Evolutionary conservation across 306 rosid species (phyloP).

Genomic region (Lotus japonicus): DNA sequence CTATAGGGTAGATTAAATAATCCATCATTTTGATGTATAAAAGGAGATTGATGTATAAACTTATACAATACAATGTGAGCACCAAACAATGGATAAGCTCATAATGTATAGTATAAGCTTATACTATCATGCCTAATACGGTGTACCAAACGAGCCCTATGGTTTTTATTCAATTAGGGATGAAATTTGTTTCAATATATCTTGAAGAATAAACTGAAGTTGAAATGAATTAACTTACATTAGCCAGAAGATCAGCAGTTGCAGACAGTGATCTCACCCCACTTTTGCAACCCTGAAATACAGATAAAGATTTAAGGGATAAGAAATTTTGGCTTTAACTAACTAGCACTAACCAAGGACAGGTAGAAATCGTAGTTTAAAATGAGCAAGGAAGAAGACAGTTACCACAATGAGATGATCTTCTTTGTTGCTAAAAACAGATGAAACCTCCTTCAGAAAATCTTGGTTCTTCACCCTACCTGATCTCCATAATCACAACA

Average conservation of each 20-base stretch:
- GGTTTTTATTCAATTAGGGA: background rate
- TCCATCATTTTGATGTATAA: no score
- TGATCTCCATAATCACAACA: constrained; percentile 16
- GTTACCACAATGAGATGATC: constrained; percentile 70
- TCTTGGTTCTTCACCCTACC: constrained; percentile 66
- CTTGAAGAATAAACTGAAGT: background rate
- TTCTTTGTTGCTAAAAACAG: constrained; percentile 53
- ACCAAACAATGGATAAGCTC: no score
- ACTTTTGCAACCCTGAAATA: constrained; percentile 66
- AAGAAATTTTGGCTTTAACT: background rate
- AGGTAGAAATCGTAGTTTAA: background rate
- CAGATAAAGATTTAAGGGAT: background rate
- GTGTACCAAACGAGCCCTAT: no score
- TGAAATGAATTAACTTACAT: constrained; percentile 43
- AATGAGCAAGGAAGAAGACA: background rate
- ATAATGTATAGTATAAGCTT: no score
- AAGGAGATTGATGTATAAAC: no score
- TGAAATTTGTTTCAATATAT: background rate
- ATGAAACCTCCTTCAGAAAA: constrained; percentile 50
- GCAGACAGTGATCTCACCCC: constrained; percentile 76
- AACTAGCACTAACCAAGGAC: background rate
- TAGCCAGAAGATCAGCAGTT: constrained; percentile 44
- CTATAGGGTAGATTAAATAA: no score
- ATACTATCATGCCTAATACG: no score
- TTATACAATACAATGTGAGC: no score